phyloP scores from a whole-genome alignment of 805 yeast species.

The Candida lessepsii region DNA sequence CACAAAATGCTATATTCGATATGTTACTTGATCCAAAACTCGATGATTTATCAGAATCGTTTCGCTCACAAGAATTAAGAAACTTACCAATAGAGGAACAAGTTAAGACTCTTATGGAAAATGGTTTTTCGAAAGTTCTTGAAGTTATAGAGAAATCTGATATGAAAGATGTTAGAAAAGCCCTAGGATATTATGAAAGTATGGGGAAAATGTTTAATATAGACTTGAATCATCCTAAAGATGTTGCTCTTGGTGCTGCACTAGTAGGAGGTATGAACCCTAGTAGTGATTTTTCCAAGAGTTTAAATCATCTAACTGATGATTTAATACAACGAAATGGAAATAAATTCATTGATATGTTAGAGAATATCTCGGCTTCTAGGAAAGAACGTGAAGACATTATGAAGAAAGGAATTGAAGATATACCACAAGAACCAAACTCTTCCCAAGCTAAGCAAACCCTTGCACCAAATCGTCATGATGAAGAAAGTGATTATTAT shows the following conservation, averaged over 20 bases:
- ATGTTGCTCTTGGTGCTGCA: conserved; percentile 7
- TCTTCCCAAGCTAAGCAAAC: neutral
- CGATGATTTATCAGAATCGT: neutral
- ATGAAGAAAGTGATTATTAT: conserved; percentile 4
- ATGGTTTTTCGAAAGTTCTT: conserved; percentile 24
- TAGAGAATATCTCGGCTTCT: conserved; percentile 69
- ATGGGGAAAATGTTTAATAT: conserved; percentile 21
- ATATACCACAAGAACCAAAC: no score
- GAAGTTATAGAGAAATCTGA: conserved; percentile 26
- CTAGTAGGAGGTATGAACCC: conserved; percentile 9
- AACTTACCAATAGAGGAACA: conserved; percentile 11
- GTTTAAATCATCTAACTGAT: conserved; percentile 57
- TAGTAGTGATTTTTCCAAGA: conserved; percentile 24
- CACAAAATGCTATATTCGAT: no score
- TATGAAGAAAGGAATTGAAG: neutral
- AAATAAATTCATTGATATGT: conserved; percentile 71
- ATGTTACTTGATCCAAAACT: conserved; percentile 5
- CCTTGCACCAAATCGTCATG: neutral
- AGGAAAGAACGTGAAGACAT: conserved; percentile 17
- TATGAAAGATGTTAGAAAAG: conserved; percentile 24
- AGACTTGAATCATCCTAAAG: conserved; percentile 10
- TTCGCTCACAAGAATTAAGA: neutral
- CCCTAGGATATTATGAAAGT: conserved; percentile 22
- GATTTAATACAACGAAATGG: conserved; percentile 78
- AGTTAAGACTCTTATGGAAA: conserved; percentile 24